phyloP scores from a whole-genome alignment of 2,329 filamentous ascomycete species.

The Claviceps pazoutovae region DNA sequence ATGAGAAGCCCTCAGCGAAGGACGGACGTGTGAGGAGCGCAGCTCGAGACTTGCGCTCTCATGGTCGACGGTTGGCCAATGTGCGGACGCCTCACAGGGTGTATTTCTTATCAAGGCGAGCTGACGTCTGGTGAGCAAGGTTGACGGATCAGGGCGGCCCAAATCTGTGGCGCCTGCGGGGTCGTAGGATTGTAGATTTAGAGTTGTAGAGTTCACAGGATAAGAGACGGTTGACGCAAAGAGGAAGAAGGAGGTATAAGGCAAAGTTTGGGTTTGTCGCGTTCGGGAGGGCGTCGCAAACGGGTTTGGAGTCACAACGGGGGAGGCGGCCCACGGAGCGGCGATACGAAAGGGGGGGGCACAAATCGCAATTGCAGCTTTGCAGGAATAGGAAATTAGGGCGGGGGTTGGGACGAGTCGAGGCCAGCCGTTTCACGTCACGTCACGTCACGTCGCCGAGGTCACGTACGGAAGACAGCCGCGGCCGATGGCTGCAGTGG shows the following conservation, averaged over 20 bases:
- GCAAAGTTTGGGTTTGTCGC: background rate
- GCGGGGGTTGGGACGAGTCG: background rate
- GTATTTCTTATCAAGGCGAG: background rate
- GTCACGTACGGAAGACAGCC: background rate
- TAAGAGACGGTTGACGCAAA: background rate
- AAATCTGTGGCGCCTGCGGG: background rate
- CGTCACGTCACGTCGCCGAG: background rate
- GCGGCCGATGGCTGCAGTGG: too few relatives aligned
- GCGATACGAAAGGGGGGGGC: background rate
- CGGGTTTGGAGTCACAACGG: background rate
- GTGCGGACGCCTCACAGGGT: background rate
- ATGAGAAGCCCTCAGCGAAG: conserved; percentile 2
- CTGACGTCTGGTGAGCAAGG: too few relatives aligned
- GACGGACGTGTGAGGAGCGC: conserved; percentile 1
- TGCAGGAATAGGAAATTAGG: background rate
- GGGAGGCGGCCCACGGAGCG: background rate
- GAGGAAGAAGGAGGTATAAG: background rate
- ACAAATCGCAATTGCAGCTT: background rate
- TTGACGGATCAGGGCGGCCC: too few relatives aligned
- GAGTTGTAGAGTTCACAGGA: background rate
- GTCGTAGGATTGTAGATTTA: too few relatives aligned
- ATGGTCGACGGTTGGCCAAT: background rate
- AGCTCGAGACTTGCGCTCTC: conserved; percentile 1
- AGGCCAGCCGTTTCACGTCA: background rate
- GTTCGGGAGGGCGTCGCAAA: background rate